phyloP scores from a whole-genome alignment of 2,329 filamentous ascomycete genomes.

The Penicillium crustosum region DNA sequence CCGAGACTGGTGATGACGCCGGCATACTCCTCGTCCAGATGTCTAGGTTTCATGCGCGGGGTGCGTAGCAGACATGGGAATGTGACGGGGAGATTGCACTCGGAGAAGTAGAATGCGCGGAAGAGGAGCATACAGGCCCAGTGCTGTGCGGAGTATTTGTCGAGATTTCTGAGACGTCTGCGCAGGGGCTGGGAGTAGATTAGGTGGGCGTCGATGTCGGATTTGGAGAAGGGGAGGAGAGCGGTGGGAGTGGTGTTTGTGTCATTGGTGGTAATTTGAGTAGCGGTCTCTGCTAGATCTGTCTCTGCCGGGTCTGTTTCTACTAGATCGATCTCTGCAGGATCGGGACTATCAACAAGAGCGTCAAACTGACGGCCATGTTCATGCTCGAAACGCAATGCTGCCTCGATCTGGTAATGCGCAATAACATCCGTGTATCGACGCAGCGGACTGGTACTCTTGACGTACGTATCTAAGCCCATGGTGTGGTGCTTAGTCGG shows the following conservation, averaged over 20 bases:
- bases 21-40: conserved; percentile 28
- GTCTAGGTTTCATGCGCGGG: conserved; percentile 21
- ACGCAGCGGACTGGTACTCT: conserved; percentile 61
- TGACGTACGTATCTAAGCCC: conserved; percentile 55
- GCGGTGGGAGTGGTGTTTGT: conserved; percentile 10
- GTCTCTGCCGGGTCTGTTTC: neutral
- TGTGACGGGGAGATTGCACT: conserved; percentile 52
- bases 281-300: neutral
- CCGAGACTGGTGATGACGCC: conserved; percentile 36
- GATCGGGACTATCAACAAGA: conserved; percentile 20
- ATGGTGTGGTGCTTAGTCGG: conserved; percentile 53
- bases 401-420: conserved; percentile 66
- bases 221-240: conserved; percentile 52
- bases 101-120: conserved; percentile 57
- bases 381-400: conserved; percentile 55
- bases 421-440: conserved; percentile 61
- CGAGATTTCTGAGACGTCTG: conserved; percentile 43
- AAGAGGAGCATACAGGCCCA: conserved; percentile 58
- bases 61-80: conserved; percentile 42
- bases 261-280: neutral
- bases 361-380: conserved; percentile 45
- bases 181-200: conserved; percentile 44
- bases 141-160: conserved; percentile 38
- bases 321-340: neutral
- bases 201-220: conserved; percentile 52